These are phyloP conservation scores for Apiospora hydei DNA, from an alignment of 2,329 filamentous ascomycete species.

Conservation along the genomic window DNA sequence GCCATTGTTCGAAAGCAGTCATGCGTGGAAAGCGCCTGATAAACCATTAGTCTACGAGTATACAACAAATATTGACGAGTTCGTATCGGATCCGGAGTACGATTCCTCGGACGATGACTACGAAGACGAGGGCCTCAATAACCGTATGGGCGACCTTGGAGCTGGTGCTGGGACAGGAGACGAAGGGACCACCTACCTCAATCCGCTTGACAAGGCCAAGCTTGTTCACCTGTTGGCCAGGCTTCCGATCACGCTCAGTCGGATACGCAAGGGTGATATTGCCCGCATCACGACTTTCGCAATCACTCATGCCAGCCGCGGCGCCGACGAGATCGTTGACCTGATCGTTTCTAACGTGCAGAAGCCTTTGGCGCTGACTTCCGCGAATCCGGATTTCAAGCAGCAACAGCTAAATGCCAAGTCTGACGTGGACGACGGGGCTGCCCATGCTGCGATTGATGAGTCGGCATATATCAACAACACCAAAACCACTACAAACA, in stretches of 20 bases:
- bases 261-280: slow-evolving; percentile 83
- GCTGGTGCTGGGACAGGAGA: slow-evolving; percentile 36
- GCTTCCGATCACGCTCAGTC: slow-evolving; percentile 77
- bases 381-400: slow-evolving; percentile 68
- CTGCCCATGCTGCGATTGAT: slow-evolving; percentile 37
- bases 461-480: slow-evolving; percentile 48
- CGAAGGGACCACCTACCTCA: slow-evolving; percentile 72
- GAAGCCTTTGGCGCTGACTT: slow-evolving; percentile 75
- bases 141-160: slow-evolving; percentile 47
- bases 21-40: slow-evolving; percentile 80
- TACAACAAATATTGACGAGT: slow-evolving; percentile 76
- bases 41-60: slow-evolving; percentile 82
- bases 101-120: slow-evolving; percentile 82
- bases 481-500: slow-evolving; percentile 8
- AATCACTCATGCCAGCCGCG: slow-evolving; percentile 83
- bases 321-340: slow-evolving; percentile 90
- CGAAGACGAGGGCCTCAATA: slow-evolving; percentile 59
- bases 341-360: slow-evolving; percentile 85
- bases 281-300: slow-evolving; percentile 88
- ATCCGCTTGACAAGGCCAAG: slow-evolving; percentile 84
- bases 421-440: slow-evolving; percentile 39
- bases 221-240: slow-evolving; percentile 84
- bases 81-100: slow-evolving; percentile 85
- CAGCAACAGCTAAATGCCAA: slow-evolving; percentile 49
- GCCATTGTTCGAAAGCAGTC: slow-evolving; percentile 76